phyloP scores from a whole-genome alignment of 108 stramenopile genomes.

The Cyclotella choctawhatcheeana region DNA sequence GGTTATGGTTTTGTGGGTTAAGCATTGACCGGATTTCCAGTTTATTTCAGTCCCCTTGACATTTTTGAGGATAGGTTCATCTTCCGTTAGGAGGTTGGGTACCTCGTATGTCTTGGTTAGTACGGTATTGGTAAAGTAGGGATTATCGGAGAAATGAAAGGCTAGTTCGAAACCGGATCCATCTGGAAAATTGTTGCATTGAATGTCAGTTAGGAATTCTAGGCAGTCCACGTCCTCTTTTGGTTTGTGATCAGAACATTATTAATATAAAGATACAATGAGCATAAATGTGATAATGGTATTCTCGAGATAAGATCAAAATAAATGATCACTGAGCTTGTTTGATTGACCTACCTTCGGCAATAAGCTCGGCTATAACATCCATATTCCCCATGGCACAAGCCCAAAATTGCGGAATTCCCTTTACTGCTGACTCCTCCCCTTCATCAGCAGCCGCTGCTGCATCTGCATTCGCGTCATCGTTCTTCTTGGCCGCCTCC shows the following conservation, averaged over 20 bases:
- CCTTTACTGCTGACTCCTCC: slow-evolving; percentile 42
- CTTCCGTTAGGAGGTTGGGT: slow-evolving; percentile 89
- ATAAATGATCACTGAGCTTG: too few species aligned
- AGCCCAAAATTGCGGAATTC: slow-evolving; percentile 93
- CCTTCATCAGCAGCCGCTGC: slow-evolving; percentile 23
- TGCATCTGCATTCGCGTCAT: slow-evolving; percentile 5
- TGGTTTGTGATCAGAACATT: too few species aligned
- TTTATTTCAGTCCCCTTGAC: slow-evolving; percentile 83
- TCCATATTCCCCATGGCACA: slow-evolving; percentile 77
- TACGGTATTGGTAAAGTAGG: slow-evolving; percentile 86
- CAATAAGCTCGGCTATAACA: slow-evolving; percentile 72
- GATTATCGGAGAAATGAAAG: slow-evolving; percentile 89
- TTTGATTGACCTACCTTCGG: slow-evolving; percentile 71
- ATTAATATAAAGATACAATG: too few species aligned
- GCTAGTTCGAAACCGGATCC: slow-evolving; percentile 85
- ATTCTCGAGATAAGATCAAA: not conserved
- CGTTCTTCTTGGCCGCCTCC: slow-evolving; percentile 33
- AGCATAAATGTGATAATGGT: too few species aligned
- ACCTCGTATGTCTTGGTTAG: slow-evolving; percentile 91
- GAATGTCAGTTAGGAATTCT: slow-evolving; percentile 73
- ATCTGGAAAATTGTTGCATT: slow-evolving; percentile 74
- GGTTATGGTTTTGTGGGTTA: slow-evolving; percentile 65
- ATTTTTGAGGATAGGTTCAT: slow-evolving; percentile 91
- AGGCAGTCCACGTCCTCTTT: slow-evolving; percentile 84
- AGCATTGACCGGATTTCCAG: slow-evolving; percentile 76